phyloP scores from a whole-genome alignment of 2,329 filamentous ascomycete genomes.

The Fusarium sp. region DNA sequence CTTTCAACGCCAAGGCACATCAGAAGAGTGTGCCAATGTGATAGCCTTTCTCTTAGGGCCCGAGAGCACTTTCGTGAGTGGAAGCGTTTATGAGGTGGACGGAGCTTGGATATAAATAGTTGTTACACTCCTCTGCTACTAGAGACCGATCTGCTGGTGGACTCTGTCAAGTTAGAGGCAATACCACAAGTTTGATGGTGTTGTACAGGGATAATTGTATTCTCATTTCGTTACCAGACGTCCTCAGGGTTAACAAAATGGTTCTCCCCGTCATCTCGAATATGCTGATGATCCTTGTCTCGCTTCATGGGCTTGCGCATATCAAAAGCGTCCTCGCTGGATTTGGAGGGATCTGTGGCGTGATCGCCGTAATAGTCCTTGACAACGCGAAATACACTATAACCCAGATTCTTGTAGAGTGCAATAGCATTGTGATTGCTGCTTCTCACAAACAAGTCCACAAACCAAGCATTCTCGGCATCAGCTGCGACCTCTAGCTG shows the following conservation, averaged over 20 bases:
- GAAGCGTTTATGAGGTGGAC: conserved; percentile 58
- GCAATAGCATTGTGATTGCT: conserved; percentile 89
- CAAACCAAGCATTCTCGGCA: conserved; percentile 88
- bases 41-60: conserved; percentile 52
- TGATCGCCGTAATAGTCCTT: conserved; percentile 95
- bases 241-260: conserved; percentile 83
- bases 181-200: conserved; percentile 57
- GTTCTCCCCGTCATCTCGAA: conserved; percentile 83
- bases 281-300: conserved; percentile 79
- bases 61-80: conserved; percentile 52
- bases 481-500: conserved; percentile 86
- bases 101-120: conserved; percentile 54
- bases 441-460: conserved; percentile 91
- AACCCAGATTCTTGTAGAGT: conserved; percentile 92
- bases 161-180: background rate
- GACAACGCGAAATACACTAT: conserved; percentile 89
- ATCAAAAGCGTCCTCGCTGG: conserved; percentile 89
- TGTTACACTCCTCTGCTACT: background rate
- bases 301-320: conserved; percentile 93
- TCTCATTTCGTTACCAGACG: conserved; percentile 72
- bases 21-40: conserved; percentile 52
- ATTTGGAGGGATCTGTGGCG: conserved; percentile 69
- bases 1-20: conserved; percentile 57
- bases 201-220: conserved; percentile 6
- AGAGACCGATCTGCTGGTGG: background rate